Percentiles rank a stretch among this genome's conserved stretches.
These are phyloP conservation scores for Hippophae gyantsensis DNA, from an alignment of 306 rosid species.

Conservation along the genomic window DNA sequence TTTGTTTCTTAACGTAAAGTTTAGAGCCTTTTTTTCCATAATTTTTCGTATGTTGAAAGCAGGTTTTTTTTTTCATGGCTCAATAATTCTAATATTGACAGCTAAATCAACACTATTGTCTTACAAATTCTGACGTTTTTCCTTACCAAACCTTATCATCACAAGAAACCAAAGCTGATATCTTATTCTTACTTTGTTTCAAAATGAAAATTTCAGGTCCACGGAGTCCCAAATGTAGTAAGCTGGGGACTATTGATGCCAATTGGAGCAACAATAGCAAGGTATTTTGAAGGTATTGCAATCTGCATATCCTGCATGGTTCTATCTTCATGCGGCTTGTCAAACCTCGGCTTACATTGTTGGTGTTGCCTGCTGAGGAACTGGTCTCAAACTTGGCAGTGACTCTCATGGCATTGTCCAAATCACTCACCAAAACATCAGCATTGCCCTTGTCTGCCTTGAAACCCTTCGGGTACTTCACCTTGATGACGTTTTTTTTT, in stretches of 20 bases:
- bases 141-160: not conserved
- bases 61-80: too few relatives aligned
- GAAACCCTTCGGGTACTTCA: slow-evolving; percentile 77
- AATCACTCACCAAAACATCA: slow-evolving; percentile 48
- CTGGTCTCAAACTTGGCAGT: slow-evolving; percentile 85
- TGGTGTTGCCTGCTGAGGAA: slow-evolving; percentile 95
- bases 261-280: slow-evolving; percentile 60
- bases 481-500: not conserved
- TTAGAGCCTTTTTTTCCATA: too few relatives aligned
- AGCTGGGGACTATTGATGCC: slow-evolving; percentile 87
- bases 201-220: slow-evolving; percentile 30
- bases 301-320: slow-evolving; percentile 95
- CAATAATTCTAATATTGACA: too few relatives aligned
- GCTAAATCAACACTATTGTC: too few relatives aligned
- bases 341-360: slow-evolving; percentile 72
- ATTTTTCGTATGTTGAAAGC: too few relatives aligned
- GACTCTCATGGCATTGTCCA: slow-evolving; percentile 39
- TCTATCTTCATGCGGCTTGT: slow-evolving; percentile 77
- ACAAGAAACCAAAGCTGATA: slow-evolving; percentile 5
- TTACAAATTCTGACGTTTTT: not conserved
- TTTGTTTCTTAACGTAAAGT: too few relatives aligned
- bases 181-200: not conserved
- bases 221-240: slow-evolving; percentile 63
- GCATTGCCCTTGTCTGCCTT: slow-evolving; percentile 63
- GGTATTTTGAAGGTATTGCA: slow-evolving; percentile 69